Percentiles rank a stretch among this genome's conserved stretches.
phyloP scores from a whole-genome alignment of 352 stramenopile genomes.

The Phytopythium helicoides region DNA sequence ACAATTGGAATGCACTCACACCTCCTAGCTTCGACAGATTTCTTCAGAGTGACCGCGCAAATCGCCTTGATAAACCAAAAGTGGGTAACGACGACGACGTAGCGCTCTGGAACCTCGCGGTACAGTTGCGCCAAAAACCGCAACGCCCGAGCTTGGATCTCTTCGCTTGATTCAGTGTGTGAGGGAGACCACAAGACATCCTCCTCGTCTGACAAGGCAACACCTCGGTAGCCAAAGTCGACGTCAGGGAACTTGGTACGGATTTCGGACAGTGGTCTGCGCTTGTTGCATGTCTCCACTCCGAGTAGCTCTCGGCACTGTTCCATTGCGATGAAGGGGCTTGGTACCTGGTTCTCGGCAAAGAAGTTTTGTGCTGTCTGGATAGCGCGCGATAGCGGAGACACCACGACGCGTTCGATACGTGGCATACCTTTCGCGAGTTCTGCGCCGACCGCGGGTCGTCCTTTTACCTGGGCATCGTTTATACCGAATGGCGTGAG shows the following conservation, averaged over 20 bases:
- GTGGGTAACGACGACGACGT: constrained; percentile 61
- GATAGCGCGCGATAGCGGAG: constrained; percentile 59
- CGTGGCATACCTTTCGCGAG: constrained; percentile 49
- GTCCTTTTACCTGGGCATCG: constrained; percentile 45
- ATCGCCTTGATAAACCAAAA: constrained; percentile 63
- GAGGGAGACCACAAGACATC: constrained; percentile 56
- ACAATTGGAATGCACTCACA: constrained; percentile 51
- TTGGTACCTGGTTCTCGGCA: constrained; percentile 22
- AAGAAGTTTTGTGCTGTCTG: constrained; percentile 72
- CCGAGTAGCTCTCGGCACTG: constrained; percentile 58
- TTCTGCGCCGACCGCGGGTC: constrained; percentile 25
- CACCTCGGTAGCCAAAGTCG: constrained; percentile 33
- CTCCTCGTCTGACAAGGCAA: constrained; percentile 40
- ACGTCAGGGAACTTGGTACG: constrained; percentile 52
- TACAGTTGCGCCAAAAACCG: constrained; percentile 56
- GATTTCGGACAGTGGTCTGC: constrained; percentile 37
- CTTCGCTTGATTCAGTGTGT: constrained; percentile 57
- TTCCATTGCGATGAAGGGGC: constrained; percentile 59
- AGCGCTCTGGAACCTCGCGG: constrained; percentile 38
- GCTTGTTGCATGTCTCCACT: constrained; percentile 69
- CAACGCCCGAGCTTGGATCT: constrained; percentile 46
- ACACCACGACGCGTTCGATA: constrained; percentile 65
- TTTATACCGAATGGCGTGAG: constrained; percentile 58
- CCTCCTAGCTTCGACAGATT: constrained; percentile 32
- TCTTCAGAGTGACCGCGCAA: constrained; percentile 37